Evolutionary conservation across 345 rosid species (phyloP), one percentile per base, ranked within the genome.

Genomic region (Pistacia integerrima): DNA sequence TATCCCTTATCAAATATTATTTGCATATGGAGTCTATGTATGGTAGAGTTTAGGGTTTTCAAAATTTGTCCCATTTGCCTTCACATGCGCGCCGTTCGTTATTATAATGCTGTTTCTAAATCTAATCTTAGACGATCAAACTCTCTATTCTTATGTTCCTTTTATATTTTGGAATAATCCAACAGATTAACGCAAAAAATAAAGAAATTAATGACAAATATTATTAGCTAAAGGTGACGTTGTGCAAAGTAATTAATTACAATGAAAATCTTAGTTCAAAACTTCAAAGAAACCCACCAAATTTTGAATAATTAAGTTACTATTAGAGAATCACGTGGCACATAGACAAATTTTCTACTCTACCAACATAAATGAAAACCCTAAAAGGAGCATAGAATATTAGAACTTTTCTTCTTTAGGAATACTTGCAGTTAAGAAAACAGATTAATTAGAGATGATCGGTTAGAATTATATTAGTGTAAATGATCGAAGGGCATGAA

Each of bases 391-490:
- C 12, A n/a, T 18, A 11, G 48, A 25, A 25, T 25, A 25, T 25
- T 25, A 25, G 25, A 71, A 4, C 49, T 48, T 16, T 13, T 41
- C 46, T 48, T 67, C n/a, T 46, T 48, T 13, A 17, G 59, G 55
- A 72, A 72, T 30, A 72, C 20, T 72, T 72, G 38, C 25, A 41
- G 9, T 1, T 41, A 14, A 57, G 12, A 12, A 70, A 56, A 36
- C 62, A 51, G 6, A 59, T 36, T 12, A 57, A 70, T 58, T 59
- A 25, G 28, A 3, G 38, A 25, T 73, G 38, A 25, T 73, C 48
- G 76, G 28, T 68, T 67, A 67, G 51, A 57, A 20, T 79, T 73
- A 38, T 64, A 28, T 8, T 9, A 41, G 72, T 35, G 14, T 54
- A 18, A 13, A 54, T 12, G 16, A 16, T 54, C 18, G 57, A 54